These are phyloP conservation scores for Hymenoscyphus linearis DNA, from an alignment of 2,329 filamentous ascomycete genomes.

Conservation along the genomic window DNA sequence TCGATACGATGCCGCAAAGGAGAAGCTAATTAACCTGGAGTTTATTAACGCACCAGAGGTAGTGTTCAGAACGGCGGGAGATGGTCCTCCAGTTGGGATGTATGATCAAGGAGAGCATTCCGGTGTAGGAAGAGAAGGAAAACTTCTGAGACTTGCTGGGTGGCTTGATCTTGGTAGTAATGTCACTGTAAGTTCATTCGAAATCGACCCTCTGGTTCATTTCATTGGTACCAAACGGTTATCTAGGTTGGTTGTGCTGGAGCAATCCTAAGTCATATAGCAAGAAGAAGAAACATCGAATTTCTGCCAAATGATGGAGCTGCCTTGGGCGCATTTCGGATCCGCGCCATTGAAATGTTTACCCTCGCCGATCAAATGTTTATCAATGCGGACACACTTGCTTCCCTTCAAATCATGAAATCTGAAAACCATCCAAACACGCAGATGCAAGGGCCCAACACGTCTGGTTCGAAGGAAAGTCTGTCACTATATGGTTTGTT, in stretches of 20 bases:
- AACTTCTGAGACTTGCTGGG: slow-evolving; percentile 62
- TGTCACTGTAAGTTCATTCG: slow-evolving; percentile 50
- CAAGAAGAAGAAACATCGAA: slow-evolving; percentile 59
- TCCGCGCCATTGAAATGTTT: slow-evolving; percentile 69
- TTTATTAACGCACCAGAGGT: slow-evolving; percentile 41
- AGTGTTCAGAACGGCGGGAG: slow-evolving; percentile 58
- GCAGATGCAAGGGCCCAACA: slow-evolving; percentile 66
- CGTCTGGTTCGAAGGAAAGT: slow-evolving; percentile 68
- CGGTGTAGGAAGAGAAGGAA: slow-evolving; percentile 52
- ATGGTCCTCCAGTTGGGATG: slow-evolving; percentile 30
- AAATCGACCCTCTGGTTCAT: background rate
- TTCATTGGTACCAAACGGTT: background rate
- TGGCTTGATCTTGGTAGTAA: slow-evolving; percentile 69
- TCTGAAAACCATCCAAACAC: slow-evolving; percentile 78
- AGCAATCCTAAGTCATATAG: slow-evolving; percentile 75
- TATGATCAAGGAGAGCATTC: slow-evolving; percentile 35
- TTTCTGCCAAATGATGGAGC: slow-evolving; percentile 56
- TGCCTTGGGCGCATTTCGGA: slow-evolving; percentile 49
- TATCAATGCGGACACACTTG: slow-evolving; percentile 72
- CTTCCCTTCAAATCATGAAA: slow-evolving; percentile 79
- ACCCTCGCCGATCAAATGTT: slow-evolving; percentile 64
- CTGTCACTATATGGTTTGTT: slow-evolving; percentile 83
- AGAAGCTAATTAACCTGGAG: slow-evolving; percentile 57
- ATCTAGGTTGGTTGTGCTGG: slow-evolving; percentile 69
- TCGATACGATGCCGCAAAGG: slow-evolving; percentile 58